Conservation (phyloP, 2,329 filamentous ascomycete species). For the Aspergillus japonicus region DNA sequence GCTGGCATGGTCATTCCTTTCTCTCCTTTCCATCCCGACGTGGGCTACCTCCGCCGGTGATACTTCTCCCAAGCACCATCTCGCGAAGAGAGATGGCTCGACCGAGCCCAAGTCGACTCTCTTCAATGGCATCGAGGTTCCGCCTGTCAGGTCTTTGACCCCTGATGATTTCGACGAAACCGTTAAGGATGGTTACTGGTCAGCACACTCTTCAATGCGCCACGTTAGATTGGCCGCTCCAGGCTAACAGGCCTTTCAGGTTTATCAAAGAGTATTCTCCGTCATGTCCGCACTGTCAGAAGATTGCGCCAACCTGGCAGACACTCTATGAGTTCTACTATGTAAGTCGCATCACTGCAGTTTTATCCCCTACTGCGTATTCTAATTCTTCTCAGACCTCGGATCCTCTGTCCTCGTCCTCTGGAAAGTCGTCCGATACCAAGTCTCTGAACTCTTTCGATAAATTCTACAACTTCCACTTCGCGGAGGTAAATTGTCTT, state of each 20-base stretch:
- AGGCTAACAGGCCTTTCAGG: slow-evolving; percentile 34
- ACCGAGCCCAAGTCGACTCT: slow-evolving; percentile 36
- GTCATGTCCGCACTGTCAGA: slow-evolving; percentile 67
- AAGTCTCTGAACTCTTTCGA: slow-evolving; percentile 67
- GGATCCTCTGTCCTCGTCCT: slow-evolving; percentile 60
- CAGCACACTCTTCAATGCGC: slow-evolving; percentile 19
- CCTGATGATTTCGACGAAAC: slow-evolving; percentile 49
- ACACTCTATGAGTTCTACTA: slow-evolving; percentile 92
- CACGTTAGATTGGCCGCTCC: neutral
- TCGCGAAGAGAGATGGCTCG: slow-evolving; percentile 30
- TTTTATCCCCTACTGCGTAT: neutral
- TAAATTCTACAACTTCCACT: slow-evolving; percentile 83
- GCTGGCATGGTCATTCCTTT: slow-evolving; percentile 39
- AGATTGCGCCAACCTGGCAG: slow-evolving; percentile 81
- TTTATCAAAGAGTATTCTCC: slow-evolving; percentile 56
- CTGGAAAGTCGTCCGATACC: slow-evolving; percentile 50
- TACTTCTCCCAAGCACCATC: slow-evolving; percentile 16
- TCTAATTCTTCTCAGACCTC: slow-evolving; percentile 62
- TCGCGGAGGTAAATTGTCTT: slow-evolving; percentile 81
- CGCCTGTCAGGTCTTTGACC: slow-evolving; percentile 49
- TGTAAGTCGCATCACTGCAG: slow-evolving; percentile 29
- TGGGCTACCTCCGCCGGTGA: slow-evolving; percentile 30
- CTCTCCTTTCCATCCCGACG: slow-evolving; percentile 36
- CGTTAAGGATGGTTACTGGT: slow-evolving; percentile 55
- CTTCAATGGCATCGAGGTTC: slow-evolving; percentile 55